A percentile compares a stretch with the other conserved stretches of the same genome.
These are phyloP conservation scores for Pythium rishiriense DNA, from an alignment of 352 stramenopile genomes.

Conservation along the genomic window DNA sequence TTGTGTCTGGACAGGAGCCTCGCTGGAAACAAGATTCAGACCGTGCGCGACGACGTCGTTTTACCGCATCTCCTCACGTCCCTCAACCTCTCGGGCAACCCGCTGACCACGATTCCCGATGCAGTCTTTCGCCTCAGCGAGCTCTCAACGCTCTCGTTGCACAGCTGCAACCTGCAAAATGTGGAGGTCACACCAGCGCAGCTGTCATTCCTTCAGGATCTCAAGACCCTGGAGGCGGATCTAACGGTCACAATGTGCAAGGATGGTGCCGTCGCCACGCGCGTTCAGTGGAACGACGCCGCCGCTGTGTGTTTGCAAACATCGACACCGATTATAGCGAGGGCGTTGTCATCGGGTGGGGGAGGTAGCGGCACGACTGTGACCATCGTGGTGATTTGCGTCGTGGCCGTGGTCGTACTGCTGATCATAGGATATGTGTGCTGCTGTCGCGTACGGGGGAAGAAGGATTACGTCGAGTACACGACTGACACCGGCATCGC, in stretches of 20 bases:
- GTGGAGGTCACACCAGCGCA: conserved; percentile 43
- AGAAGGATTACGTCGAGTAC: too few species aligned
- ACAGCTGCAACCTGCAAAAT: conserved; percentile 54
- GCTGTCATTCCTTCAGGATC: conserved; percentile 37
- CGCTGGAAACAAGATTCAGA: conserved; percentile 1
- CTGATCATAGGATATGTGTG: too few species aligned
- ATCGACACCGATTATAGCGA: too few species aligned
- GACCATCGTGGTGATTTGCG: too few species aligned
- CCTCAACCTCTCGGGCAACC: conserved; percentile 49
- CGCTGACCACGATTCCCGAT: conserved; percentile 43
- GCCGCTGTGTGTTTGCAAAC: too few species aligned
- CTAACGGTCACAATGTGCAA: conserved; percentile 40
- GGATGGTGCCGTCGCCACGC: conserved; percentile 8
- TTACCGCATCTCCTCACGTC: conserved; percentile 11
- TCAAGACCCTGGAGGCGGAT: conserved; percentile 44
- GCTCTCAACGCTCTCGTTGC: conserved; percentile 54
- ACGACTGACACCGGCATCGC: too few species aligned
- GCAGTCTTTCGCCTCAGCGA: conserved; percentile 45
- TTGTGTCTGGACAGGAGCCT: too few species aligned
- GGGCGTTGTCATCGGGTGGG: too few species aligned
- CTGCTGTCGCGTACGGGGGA: too few species aligned
- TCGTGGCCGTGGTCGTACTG: too few species aligned
- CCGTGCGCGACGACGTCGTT: neutral
- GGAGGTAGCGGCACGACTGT: too few species aligned
- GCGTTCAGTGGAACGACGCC: neutral